Percentiles rank a stretch among this genome's conserved stretches.
Conservation (phyloP, 768 basidiomycete species). For the Jaapia argillacea region DNA sequence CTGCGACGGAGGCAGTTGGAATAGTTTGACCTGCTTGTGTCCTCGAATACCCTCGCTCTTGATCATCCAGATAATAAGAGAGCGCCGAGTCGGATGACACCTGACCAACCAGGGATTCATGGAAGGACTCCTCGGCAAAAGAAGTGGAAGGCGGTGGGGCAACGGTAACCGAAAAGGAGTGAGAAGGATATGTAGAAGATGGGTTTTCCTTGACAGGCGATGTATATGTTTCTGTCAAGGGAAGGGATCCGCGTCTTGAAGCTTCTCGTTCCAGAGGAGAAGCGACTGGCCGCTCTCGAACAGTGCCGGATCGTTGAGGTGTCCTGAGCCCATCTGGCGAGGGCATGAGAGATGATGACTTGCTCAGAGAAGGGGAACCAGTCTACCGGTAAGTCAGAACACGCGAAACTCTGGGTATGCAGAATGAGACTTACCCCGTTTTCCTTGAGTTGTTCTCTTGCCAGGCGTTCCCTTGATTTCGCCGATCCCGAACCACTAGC, state of each 20-base stretch:
- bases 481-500: conserved; percentile 4
- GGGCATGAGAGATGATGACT: too few species aligned
- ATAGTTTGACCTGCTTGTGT: background rate
- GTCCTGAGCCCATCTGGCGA: background rate
- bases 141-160: too few species aligned
- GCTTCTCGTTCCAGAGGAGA: background rate
- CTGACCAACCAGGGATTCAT: too few species aligned
- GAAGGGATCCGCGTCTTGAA: background rate
- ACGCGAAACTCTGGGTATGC: background rate
- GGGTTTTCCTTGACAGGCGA: too few species aligned
- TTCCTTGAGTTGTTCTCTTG: background rate
- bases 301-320: background rate
- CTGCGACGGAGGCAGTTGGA: background rate
- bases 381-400: background rate
- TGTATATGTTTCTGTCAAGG: too few species aligned
- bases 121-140: too few species aligned
- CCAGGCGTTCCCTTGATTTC: background rate
- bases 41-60: too few species aligned
- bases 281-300: background rate
- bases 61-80: too few species aligned
- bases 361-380: background rate
- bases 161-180: too few species aligned
- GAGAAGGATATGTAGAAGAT: too few species aligned
- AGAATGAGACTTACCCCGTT: background rate
- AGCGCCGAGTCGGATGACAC: too few species aligned